A percentile compares a stretch with the other conserved stretches of the same genome.
Evolutionary conservation across 2,329 filamentous ascomycete species (phyloP).

Genomic region (Purpureocillium takamizusanense): DNA sequence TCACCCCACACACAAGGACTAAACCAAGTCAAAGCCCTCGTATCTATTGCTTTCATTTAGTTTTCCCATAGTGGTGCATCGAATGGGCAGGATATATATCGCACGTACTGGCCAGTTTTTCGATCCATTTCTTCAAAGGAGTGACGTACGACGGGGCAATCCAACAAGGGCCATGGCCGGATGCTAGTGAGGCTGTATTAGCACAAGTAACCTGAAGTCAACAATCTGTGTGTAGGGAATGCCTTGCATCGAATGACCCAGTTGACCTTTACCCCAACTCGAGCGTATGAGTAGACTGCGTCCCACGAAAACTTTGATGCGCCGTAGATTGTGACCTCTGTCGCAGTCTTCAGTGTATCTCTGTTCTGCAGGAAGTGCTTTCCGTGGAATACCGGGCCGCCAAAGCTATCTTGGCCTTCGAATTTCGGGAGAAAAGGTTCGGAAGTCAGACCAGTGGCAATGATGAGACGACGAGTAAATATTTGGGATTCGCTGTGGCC

Average conservation of each 20-base stretch:
- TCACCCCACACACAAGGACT: slow-evolving; percentile 65
- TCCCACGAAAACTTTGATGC: slow-evolving; percentile 59
- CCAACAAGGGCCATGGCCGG: slow-evolving; percentile 50
- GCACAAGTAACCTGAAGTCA: too few species aligned
- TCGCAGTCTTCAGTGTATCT: slow-evolving; percentile 29
- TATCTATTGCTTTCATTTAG: too few species aligned
- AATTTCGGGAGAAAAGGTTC: slow-evolving; percentile 35
- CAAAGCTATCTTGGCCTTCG: slow-evolving; percentile 35
- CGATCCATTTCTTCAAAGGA: slow-evolving; percentile 57
- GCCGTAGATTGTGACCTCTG: slow-evolving; percentile 46
- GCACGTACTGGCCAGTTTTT: slow-evolving; percentile 50
- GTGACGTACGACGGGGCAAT: slow-evolving; percentile 54
- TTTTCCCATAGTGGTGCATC: too few species aligned
- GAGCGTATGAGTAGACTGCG: slow-evolving; percentile 51
- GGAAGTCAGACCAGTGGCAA: slow-evolving; percentile 48
- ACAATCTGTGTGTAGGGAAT: too few species aligned
- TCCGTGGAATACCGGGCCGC: slow-evolving; percentile 38
- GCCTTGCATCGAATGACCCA: slow-evolving; percentile 47
- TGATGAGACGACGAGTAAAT: slow-evolving; percentile 35
- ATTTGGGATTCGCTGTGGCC: slow-evolving; percentile 17
- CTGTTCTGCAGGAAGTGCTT: slow-evolving; percentile 33
- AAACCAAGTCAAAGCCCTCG: slow-evolving; percentile 63
- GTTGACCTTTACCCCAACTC: slow-evolving; percentile 44
- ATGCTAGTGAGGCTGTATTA: slow-evolving; percentile 14
- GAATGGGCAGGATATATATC: slow-evolving; percentile 31